Percentiles rank a stretch among this genome's conserved stretches.
Conservation (phyloP, 257 asterid species). For the Voacanga thouarsii region DNA sequence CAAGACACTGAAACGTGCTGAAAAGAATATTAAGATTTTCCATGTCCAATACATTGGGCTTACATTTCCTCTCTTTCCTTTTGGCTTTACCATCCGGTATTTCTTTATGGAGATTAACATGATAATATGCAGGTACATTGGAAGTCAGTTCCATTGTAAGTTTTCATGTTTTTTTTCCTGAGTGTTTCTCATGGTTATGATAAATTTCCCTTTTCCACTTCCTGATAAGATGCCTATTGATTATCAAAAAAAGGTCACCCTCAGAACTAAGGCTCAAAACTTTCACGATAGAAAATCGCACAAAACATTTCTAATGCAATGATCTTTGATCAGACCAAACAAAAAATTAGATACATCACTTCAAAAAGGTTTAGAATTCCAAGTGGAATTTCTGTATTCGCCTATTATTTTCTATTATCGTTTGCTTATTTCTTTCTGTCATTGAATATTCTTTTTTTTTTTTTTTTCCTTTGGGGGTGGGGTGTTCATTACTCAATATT, state of each 20-base stretch:
- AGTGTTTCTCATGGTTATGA: not conserved
- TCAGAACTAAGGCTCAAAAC: not conserved
- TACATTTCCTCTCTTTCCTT: not conserved
- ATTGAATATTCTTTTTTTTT: no score
- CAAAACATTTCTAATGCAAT: not conserved
- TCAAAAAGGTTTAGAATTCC: not conserved
- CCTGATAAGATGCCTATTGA: not conserved
- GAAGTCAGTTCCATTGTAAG: not conserved
- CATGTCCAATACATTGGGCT: not conserved
- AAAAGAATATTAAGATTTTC: not conserved
- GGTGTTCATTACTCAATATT: no score
- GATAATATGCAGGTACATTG: not conserved
- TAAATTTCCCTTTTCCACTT: not conserved
- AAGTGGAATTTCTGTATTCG: not conserved
- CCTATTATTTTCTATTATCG: not conserved
- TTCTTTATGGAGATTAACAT: not conserved
- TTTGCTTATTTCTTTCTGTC: not conserved
- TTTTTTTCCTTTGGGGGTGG: no score
- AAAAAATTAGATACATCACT: not conserved
- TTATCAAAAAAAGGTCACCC: not conserved
- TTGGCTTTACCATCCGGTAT: not conserved
- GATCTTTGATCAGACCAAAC: not conserved
- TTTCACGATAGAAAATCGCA: not conserved
- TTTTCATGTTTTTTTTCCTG: not conserved
- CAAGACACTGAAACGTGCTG: not conserved